Evolutionary conservation across 2,329 filamentous ascomycete species (phyloP), one percentile per base, ranked within the genome.

Genomic region (Pyrenochaeta sp.): DNA sequence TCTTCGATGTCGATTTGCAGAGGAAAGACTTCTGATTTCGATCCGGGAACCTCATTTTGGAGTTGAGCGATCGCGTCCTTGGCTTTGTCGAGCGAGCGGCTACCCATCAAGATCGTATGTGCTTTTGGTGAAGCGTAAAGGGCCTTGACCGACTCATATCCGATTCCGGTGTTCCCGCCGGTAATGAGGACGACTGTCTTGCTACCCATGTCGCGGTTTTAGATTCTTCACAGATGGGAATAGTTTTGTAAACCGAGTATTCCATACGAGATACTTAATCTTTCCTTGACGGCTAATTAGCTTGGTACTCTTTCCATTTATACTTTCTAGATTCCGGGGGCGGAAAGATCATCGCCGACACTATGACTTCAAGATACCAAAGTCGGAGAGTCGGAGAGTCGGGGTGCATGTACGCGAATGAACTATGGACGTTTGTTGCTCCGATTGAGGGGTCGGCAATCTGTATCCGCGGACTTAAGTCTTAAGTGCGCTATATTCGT

Each of bases 91-190:
- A 77, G 17, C 1, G 71, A 75, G 2, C 84, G 78, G 26, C 75
- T 76, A 21, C 83, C 83, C 3, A 87, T 58, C 17, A 85, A 59
- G 42, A 87, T 77, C 72, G 61, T 85, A 86, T 2, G 75, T n/a
- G 41, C 18, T 7, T 67, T 68, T 0, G 61, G 20, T 0, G 83
- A 81, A 3, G 40, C 51, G 30, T 75, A 69, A 0, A 87, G 69
- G 1, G 81, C 77, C 48, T 79, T 83, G 35, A 85, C 77, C 6
- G 73, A 76, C 52, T 86, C 78, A 24, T 77, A 79, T 3, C 85
- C 84, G 14, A 87, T 76, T 11, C 83, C 83, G 0, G 78, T 84
- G 54, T 84, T 86, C 47, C 74, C 82, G 23, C 84, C 83, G 2
- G 83, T 86, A 50, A 86, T 77, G 29, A 86, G 64, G n/a, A 84